Conservation (phyloP, 176 grass and related monocot genomes). For the Eleusine coracana region DNA sequence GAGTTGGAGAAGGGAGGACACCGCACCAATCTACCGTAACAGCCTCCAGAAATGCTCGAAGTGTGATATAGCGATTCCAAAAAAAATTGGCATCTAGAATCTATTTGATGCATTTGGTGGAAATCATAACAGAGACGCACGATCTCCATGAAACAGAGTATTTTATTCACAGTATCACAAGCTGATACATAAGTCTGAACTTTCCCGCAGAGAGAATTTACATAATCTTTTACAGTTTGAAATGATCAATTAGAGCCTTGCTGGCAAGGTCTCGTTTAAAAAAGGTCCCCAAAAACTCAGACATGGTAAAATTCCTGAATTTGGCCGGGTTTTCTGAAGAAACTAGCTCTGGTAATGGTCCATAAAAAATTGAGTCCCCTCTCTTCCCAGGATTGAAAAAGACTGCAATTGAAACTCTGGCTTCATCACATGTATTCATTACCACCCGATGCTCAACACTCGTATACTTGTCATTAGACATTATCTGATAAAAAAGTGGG, state of each 20-base stretch:
- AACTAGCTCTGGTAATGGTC: slow-evolving; percentile 59
- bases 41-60: no score
- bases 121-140: background rate
- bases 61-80: no score
- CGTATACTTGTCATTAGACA: slow-evolving; percentile 75
- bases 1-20: no score
- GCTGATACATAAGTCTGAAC: background rate
- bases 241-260: slow-evolving; percentile 67
- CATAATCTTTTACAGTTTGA: slow-evolving; percentile 48
- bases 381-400: slow-evolving; percentile 78
- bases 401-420: slow-evolving; percentile 70
- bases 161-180: background rate
- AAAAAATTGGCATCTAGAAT: background rate
- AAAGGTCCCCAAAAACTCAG: slow-evolving; percentile 66
- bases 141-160: background rate
- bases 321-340: slow-evolving; percentile 53
- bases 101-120: background rate
- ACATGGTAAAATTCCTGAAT: slow-evolving; percentile 61
- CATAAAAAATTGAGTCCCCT: slow-evolving; percentile 59
- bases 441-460: slow-evolving; percentile 81
- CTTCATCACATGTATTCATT: slow-evolving; percentile 50
- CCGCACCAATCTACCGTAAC: no score
- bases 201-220: background rate
- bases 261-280: slow-evolving; percentile 65
- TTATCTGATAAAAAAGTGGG: slow-evolving; percentile 53